Conservation (phyloP, 345 rosid species). For the Carallia pectinifolia region DNA sequence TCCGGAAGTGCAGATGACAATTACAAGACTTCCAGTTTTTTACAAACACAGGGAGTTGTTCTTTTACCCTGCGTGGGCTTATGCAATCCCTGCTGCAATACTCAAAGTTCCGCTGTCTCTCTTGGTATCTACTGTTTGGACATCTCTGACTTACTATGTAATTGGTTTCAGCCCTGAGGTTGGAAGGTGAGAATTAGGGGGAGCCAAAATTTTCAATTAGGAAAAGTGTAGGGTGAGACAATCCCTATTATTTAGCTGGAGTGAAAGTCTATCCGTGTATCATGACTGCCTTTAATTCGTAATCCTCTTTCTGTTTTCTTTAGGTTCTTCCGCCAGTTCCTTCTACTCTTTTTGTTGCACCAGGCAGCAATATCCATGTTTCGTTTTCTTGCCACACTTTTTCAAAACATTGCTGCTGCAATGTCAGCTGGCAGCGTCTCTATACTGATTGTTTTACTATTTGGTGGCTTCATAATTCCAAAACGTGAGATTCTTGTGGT, state of each 20-base stretch:
- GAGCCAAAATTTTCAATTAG: background rate
- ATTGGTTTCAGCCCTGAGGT: constrained; percentile 76
- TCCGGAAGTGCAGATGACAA: constrained; percentile 50
- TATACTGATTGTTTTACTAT: constrained; percentile 40
- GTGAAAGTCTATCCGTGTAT: background rate
- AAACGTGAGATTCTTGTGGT: constrained; percentile 37
- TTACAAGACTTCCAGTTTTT: constrained; percentile 50
- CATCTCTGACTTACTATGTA: constrained; percentile 65
- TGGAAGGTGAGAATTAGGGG: constrained; percentile 43
- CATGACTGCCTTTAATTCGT: background rate
- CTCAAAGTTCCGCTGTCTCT: constrained; percentile 55
- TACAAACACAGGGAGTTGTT: constrained; percentile 54
- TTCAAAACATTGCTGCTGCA: constrained; percentile 50
- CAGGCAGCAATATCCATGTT: constrained; percentile 64
- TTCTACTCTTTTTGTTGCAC: constrained; percentile 59
- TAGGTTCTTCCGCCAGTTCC: constrained; percentile 69
- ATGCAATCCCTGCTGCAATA: constrained; percentile 51
- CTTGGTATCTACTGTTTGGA: constrained; percentile 54
- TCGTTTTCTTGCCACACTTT: constrained; percentile 59
- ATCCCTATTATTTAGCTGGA: background rate
- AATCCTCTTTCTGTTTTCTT: background rate
- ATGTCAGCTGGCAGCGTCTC: constrained; percentile 47
- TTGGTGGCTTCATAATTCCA: constrained; percentile 63
- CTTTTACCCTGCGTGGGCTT: constrained; percentile 75
- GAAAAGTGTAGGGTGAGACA: no score